Percentiles rank a stretch among this genome's conserved stretches.
Conservation (phyloP, 225 moss, liverwort and hornwort species). For the Physcomitrium patens region DNA sequence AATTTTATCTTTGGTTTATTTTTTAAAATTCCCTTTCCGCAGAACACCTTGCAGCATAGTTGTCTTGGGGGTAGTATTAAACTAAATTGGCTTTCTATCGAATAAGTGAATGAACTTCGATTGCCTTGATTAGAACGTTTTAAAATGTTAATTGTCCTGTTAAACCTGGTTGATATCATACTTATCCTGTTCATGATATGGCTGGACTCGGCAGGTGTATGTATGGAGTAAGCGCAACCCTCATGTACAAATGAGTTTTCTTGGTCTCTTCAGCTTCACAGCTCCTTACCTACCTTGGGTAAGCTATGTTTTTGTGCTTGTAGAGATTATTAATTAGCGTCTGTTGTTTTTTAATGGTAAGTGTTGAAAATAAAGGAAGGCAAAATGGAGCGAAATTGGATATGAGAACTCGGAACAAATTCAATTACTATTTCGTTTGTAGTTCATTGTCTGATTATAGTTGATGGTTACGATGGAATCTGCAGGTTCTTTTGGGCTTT, state of each 20-base stretch:
- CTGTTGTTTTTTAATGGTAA: background rate
- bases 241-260: conserved; percentile 84
- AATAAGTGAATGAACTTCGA: background rate
- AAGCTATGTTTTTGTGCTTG: background rate
- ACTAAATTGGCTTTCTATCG: background rate
- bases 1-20: background rate
- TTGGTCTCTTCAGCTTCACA: conserved; percentile 84
- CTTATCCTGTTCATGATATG: background rate
- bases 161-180: background rate
- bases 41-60: background rate
- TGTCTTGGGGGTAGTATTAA: background rate
- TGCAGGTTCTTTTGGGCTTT: conserved; percentile 77
- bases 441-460: background rate
- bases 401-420: background rate
- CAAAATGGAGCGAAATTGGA: background rate
- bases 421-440: background rate
- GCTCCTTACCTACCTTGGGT: conserved; percentile 87
- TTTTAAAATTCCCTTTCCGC: too few relatives aligned
- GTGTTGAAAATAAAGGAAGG: background rate
- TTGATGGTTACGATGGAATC: background rate
- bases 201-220: conserved; percentile 52
- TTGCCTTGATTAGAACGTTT: background rate
- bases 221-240: conserved; percentile 90
- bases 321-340: background rate
- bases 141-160: background rate